phyloP scores from a whole-genome alignment of 805 yeast genomes.

The Ogataea allantospora region DNA sequence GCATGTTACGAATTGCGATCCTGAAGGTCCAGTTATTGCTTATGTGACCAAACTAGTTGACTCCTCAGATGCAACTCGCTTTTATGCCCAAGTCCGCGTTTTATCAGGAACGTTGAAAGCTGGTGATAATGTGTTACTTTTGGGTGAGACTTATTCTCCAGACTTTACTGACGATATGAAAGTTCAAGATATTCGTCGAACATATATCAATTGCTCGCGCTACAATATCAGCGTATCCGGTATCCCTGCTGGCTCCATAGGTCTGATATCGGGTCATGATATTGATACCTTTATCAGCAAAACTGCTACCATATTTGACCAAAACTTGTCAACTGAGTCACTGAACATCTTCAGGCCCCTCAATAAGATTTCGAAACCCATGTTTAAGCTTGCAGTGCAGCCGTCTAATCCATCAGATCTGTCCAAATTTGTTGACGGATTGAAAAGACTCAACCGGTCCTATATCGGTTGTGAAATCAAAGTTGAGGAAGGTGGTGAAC shows the following conservation, averaged over 20 bases:
- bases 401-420: conserved; percentile 77
- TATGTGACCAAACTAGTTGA: conserved; percentile 59
- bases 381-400: conserved; percentile 79
- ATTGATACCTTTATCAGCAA: conserved; percentile 55
- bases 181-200: conserved; percentile 38
- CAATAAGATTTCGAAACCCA: conserved; percentile 50
- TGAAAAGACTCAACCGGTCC: conserved; percentile 57
- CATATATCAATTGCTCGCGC: conserved; percentile 66
- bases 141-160: conserved; percentile 52
- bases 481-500: conserved; percentile 89
- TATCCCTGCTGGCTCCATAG: conserved; percentile 66
- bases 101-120: conserved; percentile 54
- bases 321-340: conserved; percentile 20
- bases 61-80: conserved; percentile 47
- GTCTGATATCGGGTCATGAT: conserved; percentile 56
- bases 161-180: conserved; percentile 54
- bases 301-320: conserved; percentile 54
- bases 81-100: conserved; percentile 61
- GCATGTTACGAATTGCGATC: conserved; percentile 33
- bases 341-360: conserved; percentile 39
- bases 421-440: conserved; percentile 68
- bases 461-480: conserved; percentile 67
- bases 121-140: conserved; percentile 48
- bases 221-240: conserved; percentile 55
- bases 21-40: conserved; percentile 46